Conservation (phyloP, 129 eudicot genomes). For the Glebionis coronaria region DNA sequence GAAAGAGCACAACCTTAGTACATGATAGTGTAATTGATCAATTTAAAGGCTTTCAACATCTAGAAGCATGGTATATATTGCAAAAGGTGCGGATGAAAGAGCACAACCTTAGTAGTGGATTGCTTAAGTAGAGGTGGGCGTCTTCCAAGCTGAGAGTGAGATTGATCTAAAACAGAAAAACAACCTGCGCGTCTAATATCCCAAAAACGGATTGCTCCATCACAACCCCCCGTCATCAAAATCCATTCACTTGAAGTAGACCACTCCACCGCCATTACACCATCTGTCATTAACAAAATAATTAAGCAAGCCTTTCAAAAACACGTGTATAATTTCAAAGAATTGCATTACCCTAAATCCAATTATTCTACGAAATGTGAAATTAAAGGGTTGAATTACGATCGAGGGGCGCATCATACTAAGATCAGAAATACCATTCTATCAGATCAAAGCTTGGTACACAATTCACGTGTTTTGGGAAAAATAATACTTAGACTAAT, state of each 20-base stretch:
- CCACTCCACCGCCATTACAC: conserved; percentile 97
- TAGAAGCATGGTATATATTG: conserved; percentile 7
- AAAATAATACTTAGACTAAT: too few relatives aligned
- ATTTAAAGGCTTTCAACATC: conserved; percentile 1
- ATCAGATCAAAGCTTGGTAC: too few relatives aligned
- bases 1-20: conserved; percentile 48
- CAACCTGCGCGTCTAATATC: conserved; percentile 98
- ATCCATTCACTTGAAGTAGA: conserved; percentile 95
- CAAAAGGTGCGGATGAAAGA: conserved; percentile 1
- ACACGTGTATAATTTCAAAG: not conserved
- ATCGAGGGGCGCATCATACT: too few relatives aligned
- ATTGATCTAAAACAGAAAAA: conserved; percentile 84
- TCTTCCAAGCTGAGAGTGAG: conserved; percentile 88
- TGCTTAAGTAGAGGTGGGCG: conserved; percentile 64
- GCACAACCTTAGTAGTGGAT: conserved; percentile 54
- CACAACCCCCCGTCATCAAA: conserved; percentile 94
- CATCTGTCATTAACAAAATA: conserved; percentile 53
- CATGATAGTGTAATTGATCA: too few relatives aligned
- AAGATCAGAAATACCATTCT: too few relatives aligned
- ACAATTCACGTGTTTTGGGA: too few relatives aligned
- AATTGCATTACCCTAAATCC: too few relatives aligned
- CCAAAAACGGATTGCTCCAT: conserved; percentile 99
- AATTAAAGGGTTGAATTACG: too few relatives aligned
- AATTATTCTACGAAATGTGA: too few relatives aligned
- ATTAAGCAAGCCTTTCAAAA: not conserved